Percentiles rank a stretch among this genome's conserved stretches.
phyloP scores from a whole-genome alignment of 2,329 filamentous ascomycete genomes.

The Alternaria novae-zelandiae region DNA sequence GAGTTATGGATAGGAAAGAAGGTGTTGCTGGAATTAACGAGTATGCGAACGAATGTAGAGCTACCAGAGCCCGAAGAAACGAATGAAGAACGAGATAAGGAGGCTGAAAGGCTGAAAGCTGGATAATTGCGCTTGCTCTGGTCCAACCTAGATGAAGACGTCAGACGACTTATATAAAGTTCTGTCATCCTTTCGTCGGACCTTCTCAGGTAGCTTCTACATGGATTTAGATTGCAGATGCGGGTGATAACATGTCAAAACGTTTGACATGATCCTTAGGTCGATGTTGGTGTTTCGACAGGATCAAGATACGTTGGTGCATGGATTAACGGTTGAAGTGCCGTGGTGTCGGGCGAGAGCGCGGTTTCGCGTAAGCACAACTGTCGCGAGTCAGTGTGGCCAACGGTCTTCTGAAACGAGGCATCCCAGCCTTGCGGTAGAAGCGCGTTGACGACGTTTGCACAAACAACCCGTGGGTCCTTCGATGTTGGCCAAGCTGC shows the following conservation, averaged over 20 bases:
- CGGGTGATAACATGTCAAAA: constrained; percentile 13
- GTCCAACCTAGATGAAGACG: constrained; percentile 5
- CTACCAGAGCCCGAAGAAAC: constrained; percentile 42
- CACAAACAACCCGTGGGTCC: constrained; percentile 11
- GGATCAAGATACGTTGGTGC: constrained; percentile 14
- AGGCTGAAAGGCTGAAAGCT: constrained; percentile 5
- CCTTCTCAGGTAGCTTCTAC: constrained; percentile 3
- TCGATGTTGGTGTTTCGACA: constrained; percentile 25
- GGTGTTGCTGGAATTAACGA: constrained; percentile 6
- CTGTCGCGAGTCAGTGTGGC: neutral
- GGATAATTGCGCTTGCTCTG: constrained; percentile 1
- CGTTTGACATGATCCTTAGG: constrained; percentile 16
- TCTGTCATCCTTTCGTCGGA: constrained; percentile 1
- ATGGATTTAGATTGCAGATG: constrained; percentile 18
- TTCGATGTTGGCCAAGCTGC: neutral
- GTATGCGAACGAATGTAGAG: constrained; percentile 20
- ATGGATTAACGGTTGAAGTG: constrained; percentile 15
- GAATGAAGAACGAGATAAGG: constrained; percentile 18
- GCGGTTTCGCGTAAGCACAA: constrained; percentile 10
- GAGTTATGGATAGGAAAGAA: neutral
- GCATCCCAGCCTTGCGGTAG: neutral
- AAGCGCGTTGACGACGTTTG: constrained; percentile 23
- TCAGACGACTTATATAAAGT: constrained; percentile 15
- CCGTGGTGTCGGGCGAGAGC: constrained; percentile 14
- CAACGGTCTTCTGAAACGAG: neutral